These are phyloP conservation scores for Candida easanensis DNA, from an alignment of 805 yeast genomes.

Conservation along the genomic window DNA sequence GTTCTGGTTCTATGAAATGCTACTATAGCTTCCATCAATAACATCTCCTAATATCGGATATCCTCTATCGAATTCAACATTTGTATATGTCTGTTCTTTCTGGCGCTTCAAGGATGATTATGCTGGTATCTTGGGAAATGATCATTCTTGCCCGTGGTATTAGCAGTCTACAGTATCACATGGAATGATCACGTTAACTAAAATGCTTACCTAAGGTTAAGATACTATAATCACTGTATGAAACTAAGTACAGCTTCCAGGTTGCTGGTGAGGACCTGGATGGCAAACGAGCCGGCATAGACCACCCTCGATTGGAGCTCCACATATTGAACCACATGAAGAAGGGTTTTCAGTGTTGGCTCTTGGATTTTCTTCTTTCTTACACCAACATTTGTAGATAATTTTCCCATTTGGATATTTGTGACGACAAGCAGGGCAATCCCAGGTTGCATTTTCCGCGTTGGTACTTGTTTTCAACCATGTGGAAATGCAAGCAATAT, in stretches of 20 bases:
- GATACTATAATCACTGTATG: neutral
- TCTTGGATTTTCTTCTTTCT: neutral
- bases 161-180: no score
- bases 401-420: neutral
- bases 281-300: neutral
- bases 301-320: neutral
- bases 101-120: no score
- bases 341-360: neutral
- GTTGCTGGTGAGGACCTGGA: neutral
- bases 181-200: no score
- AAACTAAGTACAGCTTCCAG: no score
- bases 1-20: no score
- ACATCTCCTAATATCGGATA: no score
- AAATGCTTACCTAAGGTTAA: no score
- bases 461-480: neutral
- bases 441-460: neutral
- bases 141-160: no score
- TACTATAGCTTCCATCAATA: no score
- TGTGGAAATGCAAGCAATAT: neutral
- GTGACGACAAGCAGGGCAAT: neutral
- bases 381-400: neutral
- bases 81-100: no score
- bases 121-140: no score
- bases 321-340: neutral
- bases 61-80: no score